phyloP scores from a whole-genome alignment of 495 filamentous ascomycete species.

The Trypethelium eluteriae region DNA sequence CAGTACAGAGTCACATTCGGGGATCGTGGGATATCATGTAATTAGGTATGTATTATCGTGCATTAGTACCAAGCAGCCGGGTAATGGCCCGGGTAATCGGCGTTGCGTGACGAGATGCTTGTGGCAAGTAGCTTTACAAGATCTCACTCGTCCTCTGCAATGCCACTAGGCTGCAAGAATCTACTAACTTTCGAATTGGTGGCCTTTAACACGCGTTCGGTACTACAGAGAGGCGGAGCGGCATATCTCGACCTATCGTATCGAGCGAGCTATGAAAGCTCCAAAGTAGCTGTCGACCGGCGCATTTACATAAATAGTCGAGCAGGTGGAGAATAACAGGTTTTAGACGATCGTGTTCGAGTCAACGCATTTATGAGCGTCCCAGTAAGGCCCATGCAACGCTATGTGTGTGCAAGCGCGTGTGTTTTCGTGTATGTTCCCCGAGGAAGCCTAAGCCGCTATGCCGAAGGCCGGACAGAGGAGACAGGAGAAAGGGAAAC shows the following conservation, averaged over 20 bases:
- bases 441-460: background rate
- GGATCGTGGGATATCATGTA: conserved; percentile 9
- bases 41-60: background rate
- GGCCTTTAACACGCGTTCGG: background rate
- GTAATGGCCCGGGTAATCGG: background rate
- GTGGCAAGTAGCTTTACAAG: no score
- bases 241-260: background rate
- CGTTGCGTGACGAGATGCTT: background rate
- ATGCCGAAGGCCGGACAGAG: background rate
- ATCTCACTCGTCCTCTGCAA: no score
- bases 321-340: background rate
- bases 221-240: background rate
- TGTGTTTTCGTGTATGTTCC: background rate
- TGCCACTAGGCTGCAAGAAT: no score
- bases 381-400: background rate
- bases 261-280: background rate
- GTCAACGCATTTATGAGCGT: conserved; percentile 1
- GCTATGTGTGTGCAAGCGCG: background rate
- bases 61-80: background rate
- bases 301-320: background rate
- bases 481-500: background rate
- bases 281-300: background rate
- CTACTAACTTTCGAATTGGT: no score
- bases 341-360: background rate
- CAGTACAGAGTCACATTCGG: background rate